Base-by-base conservation (phyloP, 495 filamentous ascomycete species). In the Extremus antarcticus region DNA sequence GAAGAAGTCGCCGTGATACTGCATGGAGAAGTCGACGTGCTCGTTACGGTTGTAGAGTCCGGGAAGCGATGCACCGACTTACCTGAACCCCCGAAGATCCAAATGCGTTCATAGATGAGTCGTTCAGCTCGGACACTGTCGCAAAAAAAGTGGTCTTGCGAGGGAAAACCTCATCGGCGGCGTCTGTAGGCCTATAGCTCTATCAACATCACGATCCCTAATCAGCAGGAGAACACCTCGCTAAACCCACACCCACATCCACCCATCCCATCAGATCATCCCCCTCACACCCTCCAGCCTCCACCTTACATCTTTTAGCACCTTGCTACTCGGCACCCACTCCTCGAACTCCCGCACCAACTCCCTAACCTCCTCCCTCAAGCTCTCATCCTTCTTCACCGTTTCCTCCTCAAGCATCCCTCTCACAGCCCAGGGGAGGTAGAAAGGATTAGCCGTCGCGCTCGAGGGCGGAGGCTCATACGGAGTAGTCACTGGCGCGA, bases 281-380 rank as follows among this genome's bases (percentile, higher is more conserved):
- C 85, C 90, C 60, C 87, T 75, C 45, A 98, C 90, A 8, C 86
- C 90, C 74, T 98, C 92, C 40, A 98, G 72, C 60, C 92, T 78
- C 67, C 94, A 98, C 66, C 92, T 95, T 32, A 98, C 92, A 73
- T 98, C 92, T 69, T 88, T 95, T 52, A 98, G 71, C 29, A 84
- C 85, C 72, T 97, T 98, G 10, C 78, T 92, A 0, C 75, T 74
- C 8, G 92, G 92, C 65, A 85, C 88, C 92, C 92, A 98, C 43
- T 88, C 82, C 66, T 98, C 90, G 68, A 96, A 98, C 63, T 94
- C 84, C 61, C 75, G 75, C 13, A 98, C 72, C 41, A 98, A 70
- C 62, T 90, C 84, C 50, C 77, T 79, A 23, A 83, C 88, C 71
- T 98, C 92, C 1, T 75, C 71, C 55, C 17, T 8, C 54, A 61